Conservation (phyloP, 306 rosid genomes). For the Cucumis sativus region DNA sequence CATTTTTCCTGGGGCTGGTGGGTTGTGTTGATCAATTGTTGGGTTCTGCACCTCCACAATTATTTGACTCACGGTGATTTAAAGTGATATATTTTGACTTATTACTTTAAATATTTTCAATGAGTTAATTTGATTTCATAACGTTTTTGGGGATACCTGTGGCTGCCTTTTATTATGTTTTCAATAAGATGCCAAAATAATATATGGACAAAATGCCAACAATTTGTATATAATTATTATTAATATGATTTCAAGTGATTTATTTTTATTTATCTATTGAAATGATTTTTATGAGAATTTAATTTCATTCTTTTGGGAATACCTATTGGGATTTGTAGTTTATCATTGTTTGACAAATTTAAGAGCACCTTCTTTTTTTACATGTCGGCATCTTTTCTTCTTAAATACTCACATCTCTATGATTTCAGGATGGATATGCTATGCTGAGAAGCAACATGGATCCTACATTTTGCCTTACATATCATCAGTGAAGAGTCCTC, state of each 20-base stretch:
- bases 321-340: not conserved
- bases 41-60: too few relatives aligned
- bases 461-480: conserved; percentile 71
- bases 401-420: not conserved
- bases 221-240: not conserved
- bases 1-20: too few relatives aligned
- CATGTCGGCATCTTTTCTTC: not conserved
- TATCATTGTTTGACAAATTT: not conserved
- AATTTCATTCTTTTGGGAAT: not conserved
- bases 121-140: not conserved
- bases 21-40: too few relatives aligned
- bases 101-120: too few relatives aligned
- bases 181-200: not conserved
- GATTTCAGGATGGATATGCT: conserved; percentile 90
- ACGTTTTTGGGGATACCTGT: not conserved
- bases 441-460: conserved; percentile 94
- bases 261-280: not conserved
- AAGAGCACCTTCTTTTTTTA: not conserved
- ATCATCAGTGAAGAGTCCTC: conserved; percentile 88
- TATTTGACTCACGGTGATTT: not conserved
- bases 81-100: not conserved
- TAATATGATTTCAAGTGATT: not conserved
- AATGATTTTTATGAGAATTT: not conserved
- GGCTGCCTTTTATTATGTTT: not conserved
- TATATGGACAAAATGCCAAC: not conserved